Evolutionary conservation across 2,329 filamentous ascomycete species (phyloP), one percentile per base, ranked within the genome.

Genomic region (Mariannaea elegans): DNA sequence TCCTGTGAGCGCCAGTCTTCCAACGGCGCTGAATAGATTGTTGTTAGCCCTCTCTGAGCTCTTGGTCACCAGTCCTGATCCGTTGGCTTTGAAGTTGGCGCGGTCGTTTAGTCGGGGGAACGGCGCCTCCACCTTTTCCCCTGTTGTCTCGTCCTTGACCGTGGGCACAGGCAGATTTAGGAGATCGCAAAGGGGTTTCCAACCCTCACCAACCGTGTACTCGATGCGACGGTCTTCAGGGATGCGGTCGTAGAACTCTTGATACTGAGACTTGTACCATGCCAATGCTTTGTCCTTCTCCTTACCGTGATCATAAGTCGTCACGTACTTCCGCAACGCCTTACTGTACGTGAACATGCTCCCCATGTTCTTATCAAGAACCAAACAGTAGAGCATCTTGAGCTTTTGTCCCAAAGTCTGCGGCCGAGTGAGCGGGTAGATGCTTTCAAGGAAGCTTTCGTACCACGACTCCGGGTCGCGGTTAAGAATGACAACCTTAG

Each of bases 181-280:
- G 38, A 78, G 75, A 18, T 72, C 56, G 49, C 79, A 81, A 9
- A 81, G 70, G 7, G 79, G 78, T n/a, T 46, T 69, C 77, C 77
- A 81, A 3, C 79, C 78, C 7, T 78, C 73, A 24, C 71, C 69
- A 12, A 80, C 69, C n/a, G 63, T 66, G 59, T 72, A 81, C 56
- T 81, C 76, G 19, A 81, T 65, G 19, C 78, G 64, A 0, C 75
- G 67, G 13, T 75, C 71, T 3, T 61, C 65, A 7, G 74, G 68
- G 16, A 79, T 76, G 23, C 69, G 64, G 12, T 72, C 70, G 7
- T 73, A 69, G 16, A 76, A 75, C 48, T 77, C 73, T 19, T 69
- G 65, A 53, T 81, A 81, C 32, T 75, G 74, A 0, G 68, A 61
- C n/a, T 71, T 67, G 62, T 73, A 80, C 67, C 76, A 78, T 3